Base-by-base conservation (phyloP, 108 stramenopile species). In the Cyclostephanos tholiformis region DNA sequence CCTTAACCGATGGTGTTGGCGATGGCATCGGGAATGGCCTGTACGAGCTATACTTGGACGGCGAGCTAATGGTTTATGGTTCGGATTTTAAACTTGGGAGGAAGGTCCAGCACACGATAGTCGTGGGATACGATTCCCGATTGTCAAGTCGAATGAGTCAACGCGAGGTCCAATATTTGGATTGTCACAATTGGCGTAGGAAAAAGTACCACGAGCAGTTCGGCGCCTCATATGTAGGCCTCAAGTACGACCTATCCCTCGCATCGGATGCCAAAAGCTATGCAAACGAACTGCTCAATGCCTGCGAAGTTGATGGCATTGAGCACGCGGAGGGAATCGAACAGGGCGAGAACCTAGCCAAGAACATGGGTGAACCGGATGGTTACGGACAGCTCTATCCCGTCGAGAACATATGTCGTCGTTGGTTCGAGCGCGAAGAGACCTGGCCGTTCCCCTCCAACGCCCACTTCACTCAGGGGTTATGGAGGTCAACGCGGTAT, bases 21-120 rank as follows among this genome's bases (percentile, higher is more conserved):
- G 77, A 82, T 56, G 82, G 82, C 2, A 82, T 82, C 25, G 77
- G 77, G 16, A n/a, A 74, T 23, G 82, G 82, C 0, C 60, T 29
- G 9, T 82, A 82, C 48, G 65, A 74, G 36, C 57, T 82, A 9
- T 78, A 38, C 49, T 66, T 74, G 48, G 80, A 81, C 51, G 80
- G 67, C 17, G 73, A 81, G n/a, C 25, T 81, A 29, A 81, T 74
- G 63, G 69, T 81, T 3, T 52, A 81, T 29, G 80, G 67, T 50
- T 32, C 19, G 13, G 69, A 53, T 43, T 81, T 65, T 53, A 64
- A 39, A 32, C 50, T 32, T 14, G 80, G 80, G 11, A 74, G 25
- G 46, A 55, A 36, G 36, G 64, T 14, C 3, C n/a, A 30, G 62
- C 68, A 19, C 68, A 74, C 53, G 4, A 74, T 81, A 4, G 74